phyloP scores from a whole-genome alignment of 2,329 filamentous ascomycete genomes.

The Lecanosticta acicola region DNA sequence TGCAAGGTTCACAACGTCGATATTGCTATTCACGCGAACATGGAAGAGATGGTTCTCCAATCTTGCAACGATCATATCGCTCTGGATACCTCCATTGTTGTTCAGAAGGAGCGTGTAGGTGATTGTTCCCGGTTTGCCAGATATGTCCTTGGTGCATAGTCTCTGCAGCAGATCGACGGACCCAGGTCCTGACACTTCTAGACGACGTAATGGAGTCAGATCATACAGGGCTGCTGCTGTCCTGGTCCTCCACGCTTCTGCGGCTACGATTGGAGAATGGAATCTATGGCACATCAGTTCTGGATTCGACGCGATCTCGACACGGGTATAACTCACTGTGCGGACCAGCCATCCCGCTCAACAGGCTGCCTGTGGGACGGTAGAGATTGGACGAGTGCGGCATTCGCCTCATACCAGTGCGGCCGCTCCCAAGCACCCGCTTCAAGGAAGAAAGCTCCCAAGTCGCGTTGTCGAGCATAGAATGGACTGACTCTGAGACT shows the following conservation, averaged over 20 bases:
- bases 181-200: slow-evolving; percentile 55
- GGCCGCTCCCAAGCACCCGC: slow-evolving; percentile 58
- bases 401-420: slow-evolving; percentile 57
- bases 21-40: slow-evolving; percentile 52
- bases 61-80: slow-evolving; percentile 54
- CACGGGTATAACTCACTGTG: too few species aligned
- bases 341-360: slow-evolving; percentile 55
- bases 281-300: too few species aligned
- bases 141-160: slow-evolving; percentile 48
- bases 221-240: slow-evolving; percentile 59
- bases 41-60: slow-evolving; percentile 49
- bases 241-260: slow-evolving; percentile 60
- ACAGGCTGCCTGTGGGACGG: slow-evolving; percentile 52
- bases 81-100: slow-evolving; percentile 48
- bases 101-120: slow-evolving; percentile 56
- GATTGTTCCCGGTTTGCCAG: slow-evolving; percentile 45
- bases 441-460: slow-evolving; percentile 57
- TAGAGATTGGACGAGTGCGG: slow-evolving; percentile 45
- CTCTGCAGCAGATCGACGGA: slow-evolving; percentile 51
- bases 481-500: slow-evolving; percentile 57
- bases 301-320: too few species aligned
- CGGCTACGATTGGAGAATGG: slow-evolving; percentile 55
- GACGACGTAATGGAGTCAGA: slow-evolving; percentile 54
- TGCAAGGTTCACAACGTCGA: slow-evolving; percentile 51
- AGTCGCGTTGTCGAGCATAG: slow-evolving; percentile 48